Evolutionary conservation across 768 basidiomycete species (phyloP), one percentile per base, ranked within the genome.

Genomic region (Leccinum rimulosum): DNA sequence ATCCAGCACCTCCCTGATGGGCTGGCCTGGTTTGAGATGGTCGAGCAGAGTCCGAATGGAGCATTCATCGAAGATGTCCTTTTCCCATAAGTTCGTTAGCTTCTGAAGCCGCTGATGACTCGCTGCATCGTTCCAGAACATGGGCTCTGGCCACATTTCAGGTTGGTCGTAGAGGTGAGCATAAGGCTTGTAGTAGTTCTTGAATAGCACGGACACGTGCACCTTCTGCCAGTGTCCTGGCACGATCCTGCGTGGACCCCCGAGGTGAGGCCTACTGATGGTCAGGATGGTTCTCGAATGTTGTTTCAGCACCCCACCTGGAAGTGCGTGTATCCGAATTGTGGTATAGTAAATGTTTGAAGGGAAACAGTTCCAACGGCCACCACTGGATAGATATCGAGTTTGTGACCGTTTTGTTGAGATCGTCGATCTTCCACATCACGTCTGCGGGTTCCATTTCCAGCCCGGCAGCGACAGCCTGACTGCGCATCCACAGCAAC

Each of bases 141-240:
- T 67, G 1, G 68, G 56, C 12, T 65, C 70, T 4, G 67, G 72
- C 71, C 71, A 73, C 17, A 58, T 50, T 36, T 62, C 60, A 6
- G 62, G 50, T 8, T 58, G 66, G 27, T 61, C 66, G 51, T 55
- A 62, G 54, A 73, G 69, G 25, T 27, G 62, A 1, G 68, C 70
- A 45, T 33, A 49, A 7, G 71, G 64, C 38, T 66, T 72, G 61
- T 73, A 73, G 28, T 73, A 64, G 48, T 61, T 58, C 60, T 67
- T 73, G 67, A 70, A 72, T 1, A 72, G 36, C 30, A 50, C 72
- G 1, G 71, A 74, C 7, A 73, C 67, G 52, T 72, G 71, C n/a
- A 73, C 64, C 45, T 66, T 74, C 40, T 73, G 22, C 22, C 22
- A 22, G 22, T 22, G 72, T 14, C 71, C 71, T 0, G 62, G 68